A percentile compares a stretch with the other conserved stretches of the same genome.
phyloP scores from a whole-genome alignment of 768 basidiomycete species.

The Rhodotorula graminis region DNA sequence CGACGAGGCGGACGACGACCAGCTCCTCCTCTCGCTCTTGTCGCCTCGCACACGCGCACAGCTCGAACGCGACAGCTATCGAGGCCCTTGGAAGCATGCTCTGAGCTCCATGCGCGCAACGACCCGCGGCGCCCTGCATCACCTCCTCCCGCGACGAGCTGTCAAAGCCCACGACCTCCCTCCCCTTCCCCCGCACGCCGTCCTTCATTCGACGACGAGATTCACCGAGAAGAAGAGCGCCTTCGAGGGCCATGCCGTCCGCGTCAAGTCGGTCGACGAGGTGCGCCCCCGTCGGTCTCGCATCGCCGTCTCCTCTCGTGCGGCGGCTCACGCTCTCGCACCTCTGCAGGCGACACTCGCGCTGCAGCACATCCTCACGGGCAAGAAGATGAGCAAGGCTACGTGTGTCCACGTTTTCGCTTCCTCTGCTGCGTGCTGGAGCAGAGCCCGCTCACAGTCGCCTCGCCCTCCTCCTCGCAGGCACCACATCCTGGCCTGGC shows the following conservation, averaged over 20 bases:
- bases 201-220: neutral
- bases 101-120: neutral
- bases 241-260: neutral
- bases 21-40: no score
- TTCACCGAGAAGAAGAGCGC: neutral
- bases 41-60: no score
- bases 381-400: neutral
- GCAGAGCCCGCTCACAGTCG: no score
- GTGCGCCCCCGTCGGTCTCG: neutral
- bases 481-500: conserved; percentile 17
- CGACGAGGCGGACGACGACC: no score
- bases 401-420: no score
- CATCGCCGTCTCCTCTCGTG: neutral
- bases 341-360: neutral
- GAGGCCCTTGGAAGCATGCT: neutral
- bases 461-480: neutral
- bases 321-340: neutral
- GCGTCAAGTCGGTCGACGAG: neutral
- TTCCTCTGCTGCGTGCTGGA: no score
- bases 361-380: conserved; percentile 4
- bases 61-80: no score
- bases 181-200: neutral
- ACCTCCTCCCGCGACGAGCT: neutral
- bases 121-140: neutral
- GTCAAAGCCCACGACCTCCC: neutral